Evolutionary conservation across 495 filamentous ascomycete species (phyloP).

Genomic region (Trichoderma parareesei): DNA sequence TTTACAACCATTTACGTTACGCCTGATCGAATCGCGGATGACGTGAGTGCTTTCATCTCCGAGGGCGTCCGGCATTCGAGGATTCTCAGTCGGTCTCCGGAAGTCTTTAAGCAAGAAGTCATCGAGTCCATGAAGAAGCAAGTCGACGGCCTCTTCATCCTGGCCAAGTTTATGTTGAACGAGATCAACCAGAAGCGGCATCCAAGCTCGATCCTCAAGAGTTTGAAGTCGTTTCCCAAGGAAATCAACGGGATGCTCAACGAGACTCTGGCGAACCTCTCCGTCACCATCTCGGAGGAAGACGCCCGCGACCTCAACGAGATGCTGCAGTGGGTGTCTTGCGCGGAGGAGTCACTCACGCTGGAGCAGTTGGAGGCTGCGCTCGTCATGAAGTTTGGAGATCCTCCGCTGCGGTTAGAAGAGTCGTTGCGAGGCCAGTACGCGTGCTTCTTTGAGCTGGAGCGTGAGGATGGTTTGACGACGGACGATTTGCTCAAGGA

Average conservation of each 20-base stretch:
- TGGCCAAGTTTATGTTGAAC: conserved; percentile 29
- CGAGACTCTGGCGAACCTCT: conserved; percentile 25
- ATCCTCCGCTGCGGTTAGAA: conserved; percentile 25
- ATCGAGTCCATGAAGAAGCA: conserved; percentile 21
- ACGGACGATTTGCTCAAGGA: conserved; percentile 23
- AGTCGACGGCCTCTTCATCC: conserved; percentile 32
- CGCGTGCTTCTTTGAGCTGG: conserved; percentile 29
- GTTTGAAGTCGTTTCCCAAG: conserved; percentile 23
- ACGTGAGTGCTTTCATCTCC: conserved; percentile 26
- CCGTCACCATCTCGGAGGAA: conserved; percentile 19
- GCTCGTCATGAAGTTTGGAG: conserved; percentile 24
- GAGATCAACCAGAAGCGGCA: conserved; percentile 25
- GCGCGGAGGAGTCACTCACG: conserved; percentile 20
- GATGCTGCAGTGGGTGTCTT: conserved; percentile 27
- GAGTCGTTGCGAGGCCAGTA: conserved; percentile 27
- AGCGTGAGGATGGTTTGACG: conserved; percentile 26
- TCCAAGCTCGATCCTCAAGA: conserved; percentile 21
- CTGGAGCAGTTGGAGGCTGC: conserved; percentile 26
- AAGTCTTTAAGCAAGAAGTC: conserved; percentile 21
- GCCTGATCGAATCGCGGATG: conserved; percentile 22
- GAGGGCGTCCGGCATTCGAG: conserved; percentile 22
- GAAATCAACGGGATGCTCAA: conserved; percentile 28
- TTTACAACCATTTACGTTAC: conserved; percentile 27
- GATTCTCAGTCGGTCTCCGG: conserved; percentile 17
- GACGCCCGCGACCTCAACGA: conserved; percentile 26